Base-by-base conservation (phyloP, 345 rosid genomes). In the Bretschneidera sinensis region DNA sequence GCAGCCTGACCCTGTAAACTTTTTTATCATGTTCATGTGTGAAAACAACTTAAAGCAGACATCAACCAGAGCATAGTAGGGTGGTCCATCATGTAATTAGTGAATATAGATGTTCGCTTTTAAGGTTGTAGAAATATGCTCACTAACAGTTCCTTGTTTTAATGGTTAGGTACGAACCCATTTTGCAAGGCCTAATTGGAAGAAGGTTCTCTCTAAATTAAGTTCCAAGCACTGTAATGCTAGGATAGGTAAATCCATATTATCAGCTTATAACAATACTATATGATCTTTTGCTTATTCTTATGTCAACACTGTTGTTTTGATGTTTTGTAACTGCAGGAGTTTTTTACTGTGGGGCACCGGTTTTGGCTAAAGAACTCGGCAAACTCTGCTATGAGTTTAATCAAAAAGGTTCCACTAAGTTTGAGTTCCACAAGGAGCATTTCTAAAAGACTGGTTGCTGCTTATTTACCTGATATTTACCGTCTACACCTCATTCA, bases 181-280 rank as follows among this genome's bases (percentile, higher is more conserved):
- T 76, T 94, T 94, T 60, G 99, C 97, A 45, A 81, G 92, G 82
- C 99, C 99, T 14, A 88, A 90, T 25, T 94, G 97, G 99, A 94
- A 85, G 68, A 90, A 85, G 66, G 99, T 83, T 39, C 75, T 94
- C 21, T 75, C 90, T n/a, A 90, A 79, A 69, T 76, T 94, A 74
- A 76, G 89, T 64, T 83, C 95, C 74, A 94, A 94, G 76, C 99
- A 94, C 68, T 69, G 83, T 57, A 81, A 85, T 74, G 97, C 95
- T 61, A 86, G 81, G 54, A 90, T 94, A 75, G 99, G 99, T 87
- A 60, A 64, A 58, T 62, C 59, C 59, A 60, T 17, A 17, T 51
- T 66, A 28, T 14, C 17, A 31, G n/a, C n/a, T n/a, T n/a, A n/a
- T n/a, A n/a, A n/a, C n/a, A n/a, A n/a, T n/a, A n/a, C n/a, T n/a